Percentiles rank a stretch among this genome's conserved stretches.
Evolutionary conservation across 345 rosid genomes (phyloP).

Genomic region (Streptanthus diversifolius): DNA sequence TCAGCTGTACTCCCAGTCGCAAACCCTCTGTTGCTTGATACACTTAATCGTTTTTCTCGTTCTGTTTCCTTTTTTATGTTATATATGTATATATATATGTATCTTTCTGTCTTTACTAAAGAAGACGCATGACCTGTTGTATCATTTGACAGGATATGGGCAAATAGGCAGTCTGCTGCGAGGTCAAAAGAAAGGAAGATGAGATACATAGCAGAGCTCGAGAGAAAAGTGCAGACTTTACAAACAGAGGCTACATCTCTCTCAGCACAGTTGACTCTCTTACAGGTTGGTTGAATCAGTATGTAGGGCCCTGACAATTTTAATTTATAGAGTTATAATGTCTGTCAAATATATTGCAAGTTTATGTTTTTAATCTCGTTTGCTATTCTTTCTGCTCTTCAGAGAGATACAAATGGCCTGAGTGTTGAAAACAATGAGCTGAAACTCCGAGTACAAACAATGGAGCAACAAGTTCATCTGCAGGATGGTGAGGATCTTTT

Average conservation of each 20-base stretch:
- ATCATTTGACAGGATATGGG: slow-evolving; percentile 71
- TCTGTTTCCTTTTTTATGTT: neutral
- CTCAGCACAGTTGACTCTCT: slow-evolving; percentile 77
- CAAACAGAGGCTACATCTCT: slow-evolving; percentile 87
- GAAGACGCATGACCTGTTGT: slow-evolving; percentile 15
- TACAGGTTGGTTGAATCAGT: slow-evolving; percentile 60
- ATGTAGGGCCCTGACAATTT: neutral
- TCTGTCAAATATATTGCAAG: neutral
- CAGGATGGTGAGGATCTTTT: slow-evolving; percentile 75
- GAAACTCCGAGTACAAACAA: slow-evolving; percentile 81
- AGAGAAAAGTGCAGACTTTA: slow-evolving; percentile 78
- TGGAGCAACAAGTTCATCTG: slow-evolving; percentile 87
- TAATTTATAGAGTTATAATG: neutral
- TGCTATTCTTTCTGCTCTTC: slow-evolving; percentile 7
- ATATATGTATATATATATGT: neutral
- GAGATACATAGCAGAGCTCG: slow-evolving; percentile 92
- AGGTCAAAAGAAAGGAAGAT: slow-evolving; percentile 96
- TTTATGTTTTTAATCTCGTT: neutral
- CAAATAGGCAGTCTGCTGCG: slow-evolving; percentile 95
- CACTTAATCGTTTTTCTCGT: neutral
- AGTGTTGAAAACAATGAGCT: slow-evolving; percentile 80
- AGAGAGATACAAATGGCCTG: slow-evolving; percentile 84
- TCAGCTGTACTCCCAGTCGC: neutral
- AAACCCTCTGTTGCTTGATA: neutral
- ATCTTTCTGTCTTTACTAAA: neutral